A percentile compares a stretch with the other conserved stretches of the same genome.
Evolutionary conservation across 305 asterid genomes (phyloP).

Genomic region (Fraxinus platypoda): DNA sequence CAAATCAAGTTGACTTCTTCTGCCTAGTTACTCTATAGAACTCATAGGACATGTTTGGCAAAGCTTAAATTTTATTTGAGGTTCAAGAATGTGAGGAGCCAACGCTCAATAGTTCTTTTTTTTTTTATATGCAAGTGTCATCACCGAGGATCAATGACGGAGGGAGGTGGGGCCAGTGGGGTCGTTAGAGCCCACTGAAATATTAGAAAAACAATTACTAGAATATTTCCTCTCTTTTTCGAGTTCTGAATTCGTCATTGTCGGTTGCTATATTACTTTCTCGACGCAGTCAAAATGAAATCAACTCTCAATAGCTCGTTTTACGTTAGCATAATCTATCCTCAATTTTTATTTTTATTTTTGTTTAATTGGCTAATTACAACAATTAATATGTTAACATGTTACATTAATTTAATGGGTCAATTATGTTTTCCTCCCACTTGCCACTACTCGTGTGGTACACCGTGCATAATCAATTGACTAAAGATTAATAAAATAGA

Average conservation of each 20-base stretch:
- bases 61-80: not conserved
- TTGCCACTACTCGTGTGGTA: not conserved
- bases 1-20: not conserved
- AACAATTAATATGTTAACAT: not conserved
- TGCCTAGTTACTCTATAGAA: not conserved
- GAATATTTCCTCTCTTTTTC: no score
- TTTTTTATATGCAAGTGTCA: no score
- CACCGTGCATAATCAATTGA: not conserved
- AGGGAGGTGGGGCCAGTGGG: no score
- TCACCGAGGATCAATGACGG: no score
- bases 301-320: not conserved
- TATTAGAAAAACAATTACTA: not conserved
- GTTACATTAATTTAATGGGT: not conserved
- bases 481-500: not conserved
- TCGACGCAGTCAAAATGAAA: not conserved
- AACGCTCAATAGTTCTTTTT: no score
- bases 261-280: not conserved
- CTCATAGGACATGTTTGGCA: not conserved
- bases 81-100: no score
- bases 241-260: not conserved
- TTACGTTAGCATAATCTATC: not conserved
- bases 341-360: not conserved
- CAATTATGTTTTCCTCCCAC: not conserved
- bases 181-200: no score
- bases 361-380: not conserved